These are phyloP conservation scores for Nemania sp. DNA, from an alignment of 2,329 filamentous ascomycete genomes.

Conservation along the genomic window DNA sequence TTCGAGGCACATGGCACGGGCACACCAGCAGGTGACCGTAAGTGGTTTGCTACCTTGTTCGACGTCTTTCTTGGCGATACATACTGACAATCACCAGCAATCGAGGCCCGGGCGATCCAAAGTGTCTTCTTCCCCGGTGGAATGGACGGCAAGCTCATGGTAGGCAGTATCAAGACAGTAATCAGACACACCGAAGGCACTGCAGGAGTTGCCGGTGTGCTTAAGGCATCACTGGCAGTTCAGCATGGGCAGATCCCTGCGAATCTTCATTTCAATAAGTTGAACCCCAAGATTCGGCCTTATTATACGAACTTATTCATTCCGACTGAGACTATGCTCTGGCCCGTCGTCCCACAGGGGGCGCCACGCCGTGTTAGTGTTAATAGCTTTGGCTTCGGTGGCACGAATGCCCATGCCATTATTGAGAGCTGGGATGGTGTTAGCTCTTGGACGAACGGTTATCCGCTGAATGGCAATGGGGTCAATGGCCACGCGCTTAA, in stretches of 20 bases:
- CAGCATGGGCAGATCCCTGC: slow-evolving; percentile 15
- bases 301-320: slow-evolving; percentile 22
- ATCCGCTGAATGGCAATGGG: not conserved
- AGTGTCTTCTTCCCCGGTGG: not conserved
- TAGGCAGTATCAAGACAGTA: slow-evolving; percentile 24
- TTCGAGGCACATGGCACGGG: slow-evolving; percentile 36
- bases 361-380: slow-evolving; percentile 28
- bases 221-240: slow-evolving; percentile 32
- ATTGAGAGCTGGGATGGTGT: not conserved
- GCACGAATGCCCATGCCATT: slow-evolving; percentile 5
- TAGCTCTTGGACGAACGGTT: not conserved
- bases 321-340: slow-evolving; percentile 16
- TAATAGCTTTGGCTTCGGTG: slow-evolving; percentile 22
- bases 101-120: not conserved
- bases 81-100: not conserved
- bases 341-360: slow-evolving; percentile 5
- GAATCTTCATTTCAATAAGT: slow-evolving; percentile 13
- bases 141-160: slow-evolving; percentile 7
- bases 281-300: not conserved
- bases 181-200: slow-evolving; percentile 37
- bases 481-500: not conserved
- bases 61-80: slow-evolving; percentile 14
- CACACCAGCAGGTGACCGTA: slow-evolving; percentile 31
- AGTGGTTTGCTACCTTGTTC: slow-evolving; percentile 29
- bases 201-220: slow-evolving; percentile 34